Evolutionary conservation across 2,329 filamentous ascomycete genomes (phyloP), one percentile per base, ranked within the genome.

Genomic region (Fusarium buxicola): DNA sequence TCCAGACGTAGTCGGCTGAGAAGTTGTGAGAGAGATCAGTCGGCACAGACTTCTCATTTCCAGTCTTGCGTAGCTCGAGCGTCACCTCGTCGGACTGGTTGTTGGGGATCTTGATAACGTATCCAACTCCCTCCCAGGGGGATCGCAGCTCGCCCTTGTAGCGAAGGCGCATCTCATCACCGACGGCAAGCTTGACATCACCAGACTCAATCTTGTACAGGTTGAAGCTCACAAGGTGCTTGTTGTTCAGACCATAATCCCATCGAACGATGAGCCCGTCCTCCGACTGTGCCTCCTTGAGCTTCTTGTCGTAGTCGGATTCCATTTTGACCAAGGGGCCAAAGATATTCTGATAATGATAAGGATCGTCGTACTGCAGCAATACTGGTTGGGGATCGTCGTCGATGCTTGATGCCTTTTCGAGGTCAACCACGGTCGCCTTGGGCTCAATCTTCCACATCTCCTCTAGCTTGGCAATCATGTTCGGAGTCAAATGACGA

Each of bases 61-160:
- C 94, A 63, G 95, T 94, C 72, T 95, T 92, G 68, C 95, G 91
- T 73, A 99, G 81, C 76, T 99, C 95, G 65, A 99, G 90, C 9
- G 91, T 96, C 48, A 99, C 95, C 75, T 99, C 94, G 72, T 99
- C 95, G 12, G 94, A 97, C 80, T 97, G 93, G 78, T 98, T 98
- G 83, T 99, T 98, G 18, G 95, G 96, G 58, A 99, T 98, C 81
- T 99, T 99, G 81, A 98, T 94, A 60, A 99, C 95, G 77, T 99
- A 99, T 65, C 95, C 95, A 30, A 99, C 95, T 32, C 95, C 95
- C 75, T 99, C 95, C 95, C 95, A 99, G 57, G 92, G 88, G 12
- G 91, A 86, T 36, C 94, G 91, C 45, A 99, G 83, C 77, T 98
- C 95, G 67, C 96, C 95, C 67, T 92, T 96, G 80, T 99, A 99